Base-by-base conservation (phyloP, 2,329 filamentous ascomycete genomes). In the Penicillium sp. region DNA sequence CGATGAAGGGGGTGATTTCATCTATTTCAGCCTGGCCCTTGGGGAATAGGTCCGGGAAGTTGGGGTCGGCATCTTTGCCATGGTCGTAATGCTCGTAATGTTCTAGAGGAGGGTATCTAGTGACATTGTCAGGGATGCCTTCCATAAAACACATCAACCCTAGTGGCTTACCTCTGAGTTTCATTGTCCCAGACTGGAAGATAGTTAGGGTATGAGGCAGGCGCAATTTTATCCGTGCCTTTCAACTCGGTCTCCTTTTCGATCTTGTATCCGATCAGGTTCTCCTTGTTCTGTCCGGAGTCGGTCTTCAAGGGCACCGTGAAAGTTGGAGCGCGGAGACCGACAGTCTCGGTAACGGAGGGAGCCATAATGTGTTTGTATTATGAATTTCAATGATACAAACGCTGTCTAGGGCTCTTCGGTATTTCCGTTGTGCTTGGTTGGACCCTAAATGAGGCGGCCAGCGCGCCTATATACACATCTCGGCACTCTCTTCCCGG, bases 81-180 rank as follows among this genome's bases (percentile, higher is more conserved):
- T 88, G 88, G 50, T 92, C 88, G 56, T 83, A 81, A 67, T 90
- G 87, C 65, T 87, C 79, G 62, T 90, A 92, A 0, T 80, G 82
- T 55, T 85, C 74, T 7, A 89, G 78, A 6, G 88, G 85, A 50
- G 82, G 78, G 62, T 72, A 78, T 79, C 70, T 85, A 47, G 63
- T 87, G 80, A 86, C 86, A 90, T 5, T 10, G 18, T 31, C 35
- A 31, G 16, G 28, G 5, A n/a, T 41, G 14, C 7, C 11, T 16
- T 41, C 14, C 16, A 11, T 3, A 22, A 3, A 4, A 25, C 25
- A 16, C 2, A 4, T 10, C 10, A 28, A 28, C 24, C 39, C 22
- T 24, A 2, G 25, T 25, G 39, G 8, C 39, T 41, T 41, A 24
- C 39, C 20, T 14, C 7, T 41, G 11, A 28, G 27, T 28, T 8